Percentiles rank a stretch among this genome's conserved stretches.
Conservation (phyloP, 352 stramenopile species). For the Halophytophthora polymorphica region DNA sequence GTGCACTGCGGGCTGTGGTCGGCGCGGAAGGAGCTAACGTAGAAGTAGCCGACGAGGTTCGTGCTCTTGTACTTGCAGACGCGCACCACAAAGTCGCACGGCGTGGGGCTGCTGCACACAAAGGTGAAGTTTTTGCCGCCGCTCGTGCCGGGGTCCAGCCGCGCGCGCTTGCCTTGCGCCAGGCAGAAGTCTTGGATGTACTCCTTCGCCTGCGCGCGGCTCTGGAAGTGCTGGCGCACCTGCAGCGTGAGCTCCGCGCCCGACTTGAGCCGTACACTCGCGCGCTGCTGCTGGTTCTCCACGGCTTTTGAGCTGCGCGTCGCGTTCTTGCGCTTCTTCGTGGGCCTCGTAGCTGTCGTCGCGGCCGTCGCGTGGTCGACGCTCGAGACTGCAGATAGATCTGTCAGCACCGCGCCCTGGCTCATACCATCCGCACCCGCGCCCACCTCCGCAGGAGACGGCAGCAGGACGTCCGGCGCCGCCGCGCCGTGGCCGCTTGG, state of each 20-base stretch:
- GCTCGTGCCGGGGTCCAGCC: constrained; percentile 32
- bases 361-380: not conserved
- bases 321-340: constrained; percentile 26
- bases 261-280: constrained; percentile 25
- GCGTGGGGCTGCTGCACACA: constrained; percentile 38
- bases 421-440: not conserved
- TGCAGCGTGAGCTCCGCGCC: constrained; percentile 30
- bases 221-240: constrained; percentile 33
- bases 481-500: too few relatives aligned
- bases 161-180: constrained; percentile 41
- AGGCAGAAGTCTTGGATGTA: constrained; percentile 51
- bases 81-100: constrained; percentile 40
- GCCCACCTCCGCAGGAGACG: too few relatives aligned
- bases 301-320: not conserved
- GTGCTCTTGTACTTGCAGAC: constrained; percentile 29
- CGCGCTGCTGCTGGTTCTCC: constrained; percentile 15
- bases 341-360: not conserved
- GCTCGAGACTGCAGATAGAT: not conserved
- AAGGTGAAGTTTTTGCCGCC: constrained; percentile 54
- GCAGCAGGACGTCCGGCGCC: too few relatives aligned
- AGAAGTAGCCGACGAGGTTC: constrained; percentile 26
- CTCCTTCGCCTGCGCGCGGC: constrained; percentile 31
- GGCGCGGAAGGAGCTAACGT: constrained; percentile 34
- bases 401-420: not conserved
- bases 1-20: constrained; percentile 33